Percentiles rank a stretch among this genome's conserved stretches.
Evolutionary conservation across 495 filamentous ascomycete species (phyloP).

Genomic region (Evernia prunastri): DNA sequence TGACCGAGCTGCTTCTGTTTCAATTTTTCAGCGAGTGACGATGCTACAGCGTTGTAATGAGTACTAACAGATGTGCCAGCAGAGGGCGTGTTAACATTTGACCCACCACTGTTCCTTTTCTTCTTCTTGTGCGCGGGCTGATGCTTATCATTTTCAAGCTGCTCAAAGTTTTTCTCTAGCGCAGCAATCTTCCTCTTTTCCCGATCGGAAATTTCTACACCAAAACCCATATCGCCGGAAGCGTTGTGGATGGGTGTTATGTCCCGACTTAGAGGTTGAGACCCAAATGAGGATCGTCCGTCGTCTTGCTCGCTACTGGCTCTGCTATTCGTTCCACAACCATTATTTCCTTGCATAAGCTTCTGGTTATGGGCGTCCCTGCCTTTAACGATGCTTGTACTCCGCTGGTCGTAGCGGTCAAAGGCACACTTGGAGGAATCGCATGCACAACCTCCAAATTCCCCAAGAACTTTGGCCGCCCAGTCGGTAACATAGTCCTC

Average conservation of each 20-base stretch:
- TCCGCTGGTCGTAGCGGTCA: constrained; percentile 64
- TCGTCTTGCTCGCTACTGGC: constrained; percentile 55
- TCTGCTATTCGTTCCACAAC: constrained; percentile 66
- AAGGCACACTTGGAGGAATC: constrained; percentile 61
- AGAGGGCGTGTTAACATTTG: constrained; percentile 32
- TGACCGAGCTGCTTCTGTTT: constrained; percentile 23
- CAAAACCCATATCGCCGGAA: constrained; percentile 43
- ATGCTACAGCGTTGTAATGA: background rate
- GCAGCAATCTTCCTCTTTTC: constrained; percentile 84
- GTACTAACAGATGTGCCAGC: constrained; percentile 23
- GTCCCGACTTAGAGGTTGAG: constrained; percentile 76
- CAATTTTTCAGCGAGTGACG: background rate
- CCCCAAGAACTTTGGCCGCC: constrained; percentile 69
- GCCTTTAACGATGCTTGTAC: constrained; percentile 47
- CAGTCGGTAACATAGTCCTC: constrained; percentile 45
- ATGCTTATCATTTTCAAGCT: constrained; percentile 50
- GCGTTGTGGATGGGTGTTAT: constrained; percentile 56
- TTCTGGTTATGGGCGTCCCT: constrained; percentile 50
- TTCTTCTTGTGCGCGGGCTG: constrained; percentile 36
- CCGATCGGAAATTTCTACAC: constrained; percentile 67
- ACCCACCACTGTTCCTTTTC: constrained; percentile 43
- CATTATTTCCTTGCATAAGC: constrained; percentile 60
- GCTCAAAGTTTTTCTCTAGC: constrained; percentile 66
- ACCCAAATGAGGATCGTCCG: constrained; percentile 65
- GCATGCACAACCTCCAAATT: constrained; percentile 88